These are phyloP conservation scores for Candida sanyiensis DNA, from an alignment of 805 yeast species.

Conservation along the genomic window DNA sequence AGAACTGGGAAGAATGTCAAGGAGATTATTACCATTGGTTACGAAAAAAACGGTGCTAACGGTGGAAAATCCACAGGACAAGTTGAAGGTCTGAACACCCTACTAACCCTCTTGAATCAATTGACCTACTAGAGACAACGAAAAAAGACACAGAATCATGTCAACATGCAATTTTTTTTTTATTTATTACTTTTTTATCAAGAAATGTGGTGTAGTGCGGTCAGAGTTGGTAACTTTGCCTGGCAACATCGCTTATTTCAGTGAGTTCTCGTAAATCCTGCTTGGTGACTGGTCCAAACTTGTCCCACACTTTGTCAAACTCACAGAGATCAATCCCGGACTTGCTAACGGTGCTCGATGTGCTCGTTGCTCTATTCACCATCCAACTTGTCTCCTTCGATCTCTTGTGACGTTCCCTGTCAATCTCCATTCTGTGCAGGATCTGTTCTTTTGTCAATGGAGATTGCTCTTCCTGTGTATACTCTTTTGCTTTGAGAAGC, in stretches of 20 bases:
- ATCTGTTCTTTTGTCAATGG: slow-evolving; percentile 44
- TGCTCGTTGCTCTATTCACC: slow-evolving; percentile 39
- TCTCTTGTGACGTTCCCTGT: slow-evolving; percentile 83
- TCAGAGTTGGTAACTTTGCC: slow-evolving; percentile 37
- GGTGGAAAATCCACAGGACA: slow-evolving; percentile 57
- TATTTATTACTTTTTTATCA: too few relatives aligned
- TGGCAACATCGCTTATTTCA: slow-evolving; percentile 51
- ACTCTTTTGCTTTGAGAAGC: slow-evolving; percentile 6
- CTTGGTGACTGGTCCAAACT: slow-evolving; percentile 31
- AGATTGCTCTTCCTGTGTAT: slow-evolving; percentile 1
- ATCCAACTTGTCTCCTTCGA: slow-evolving; percentile 80
- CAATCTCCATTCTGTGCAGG: slow-evolving; percentile 81
- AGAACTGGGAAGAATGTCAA: slow-evolving; percentile 29
- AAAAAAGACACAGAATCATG: neutral
- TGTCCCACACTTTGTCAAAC: slow-evolving; percentile 43
- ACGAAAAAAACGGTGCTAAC: slow-evolving; percentile 29
- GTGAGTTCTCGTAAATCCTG: slow-evolving; percentile 46
- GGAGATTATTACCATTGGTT: slow-evolving; percentile 54
- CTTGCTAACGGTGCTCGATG: slow-evolving; percentile 2
- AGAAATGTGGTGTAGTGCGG: too few relatives aligned
- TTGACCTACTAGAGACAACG: neutral
- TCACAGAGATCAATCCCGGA: slow-evolving; percentile 36
- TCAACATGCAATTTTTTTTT: too few relatives aligned
- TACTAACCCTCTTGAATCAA: slow-evolving; percentile 43
- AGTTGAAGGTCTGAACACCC: slow-evolving; percentile 64